These are phyloP conservation scores for Microbotryum scabiosae DNA, from an alignment of 1,284 basidiomycete species.

Conservation along the genomic window DNA sequence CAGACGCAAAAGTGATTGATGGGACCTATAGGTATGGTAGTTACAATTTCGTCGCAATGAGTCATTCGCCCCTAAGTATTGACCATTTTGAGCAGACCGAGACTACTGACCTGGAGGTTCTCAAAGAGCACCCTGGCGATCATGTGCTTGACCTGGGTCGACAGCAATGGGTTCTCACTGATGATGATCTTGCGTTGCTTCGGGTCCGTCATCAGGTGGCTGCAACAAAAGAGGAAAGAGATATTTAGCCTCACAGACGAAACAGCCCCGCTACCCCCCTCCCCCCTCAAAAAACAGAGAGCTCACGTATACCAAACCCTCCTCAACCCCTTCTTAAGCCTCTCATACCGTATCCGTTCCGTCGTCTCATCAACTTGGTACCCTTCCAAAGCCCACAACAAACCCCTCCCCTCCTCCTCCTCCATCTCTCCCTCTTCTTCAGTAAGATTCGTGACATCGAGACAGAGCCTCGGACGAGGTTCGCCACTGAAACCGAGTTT, in stretches of 20 bases:
- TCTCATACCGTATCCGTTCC: constrained; percentile 44
- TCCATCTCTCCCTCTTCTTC: constrained; percentile 1
- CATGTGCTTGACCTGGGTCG: constrained; percentile 75
- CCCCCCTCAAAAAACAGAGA: background rate
- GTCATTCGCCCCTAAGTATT: background rate
- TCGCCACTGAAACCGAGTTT: constrained; percentile 85
- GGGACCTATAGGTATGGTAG: constrained; percentile 54
- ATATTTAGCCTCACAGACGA: background rate
- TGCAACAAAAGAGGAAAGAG: constrained; percentile 37
- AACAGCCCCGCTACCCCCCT: background rate
- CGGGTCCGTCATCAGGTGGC: constrained; percentile 82
- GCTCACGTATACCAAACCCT: constrained; percentile 77
- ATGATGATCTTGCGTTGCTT: constrained; percentile 88
- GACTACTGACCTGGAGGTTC: constrained; percentile 63
- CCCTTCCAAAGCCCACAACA: constrained; percentile 23
- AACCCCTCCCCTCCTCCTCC: background rate
- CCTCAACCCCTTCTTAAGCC: constrained; percentile 59
- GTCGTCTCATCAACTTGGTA: constrained; percentile 12
- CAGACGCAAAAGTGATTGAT: constrained; percentile 81
- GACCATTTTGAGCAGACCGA: background rate
- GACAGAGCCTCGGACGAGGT: constrained; percentile 71
- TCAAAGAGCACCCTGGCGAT: constrained; percentile 80
- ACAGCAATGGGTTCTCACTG: constrained; percentile 79
- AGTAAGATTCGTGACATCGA: constrained; percentile 25
- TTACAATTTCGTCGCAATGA: background rate